Conservation (phyloP, 257 asterid genomes). For the Ligustrum vulgare region DNA sequence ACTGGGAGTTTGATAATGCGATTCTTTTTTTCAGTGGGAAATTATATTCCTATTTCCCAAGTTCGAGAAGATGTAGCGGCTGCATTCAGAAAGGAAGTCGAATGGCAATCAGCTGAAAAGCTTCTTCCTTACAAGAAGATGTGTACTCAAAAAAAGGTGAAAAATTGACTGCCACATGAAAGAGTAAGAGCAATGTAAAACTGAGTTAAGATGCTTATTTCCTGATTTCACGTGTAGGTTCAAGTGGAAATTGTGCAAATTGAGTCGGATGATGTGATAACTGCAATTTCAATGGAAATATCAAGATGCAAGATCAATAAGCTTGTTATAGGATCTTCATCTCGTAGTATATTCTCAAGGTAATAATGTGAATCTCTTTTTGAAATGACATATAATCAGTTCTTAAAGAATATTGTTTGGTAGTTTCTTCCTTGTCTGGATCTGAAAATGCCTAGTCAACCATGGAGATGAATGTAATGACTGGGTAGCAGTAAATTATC, state of each 20-base stretch:
- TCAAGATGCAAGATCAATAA: constrained; percentile 39
- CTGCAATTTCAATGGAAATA: constrained; percentile 51
- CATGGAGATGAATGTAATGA: too few relatives aligned
- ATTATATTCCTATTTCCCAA: constrained; percentile 61
- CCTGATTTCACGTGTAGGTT: constrained; percentile 47
- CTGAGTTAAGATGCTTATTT: not conserved
- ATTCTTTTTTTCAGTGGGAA: constrained; percentile 62
- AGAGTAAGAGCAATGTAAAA: not conserved
- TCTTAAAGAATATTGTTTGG: not conserved
- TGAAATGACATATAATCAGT: not conserved
- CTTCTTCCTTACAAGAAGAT: constrained; percentile 69
- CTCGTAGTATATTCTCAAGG: constrained; percentile 75
- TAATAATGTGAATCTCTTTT: constrained; percentile 19
- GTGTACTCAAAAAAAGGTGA: constrained; percentile 60
- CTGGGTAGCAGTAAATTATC: not conserved
- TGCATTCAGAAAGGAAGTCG: constrained; percentile 68
- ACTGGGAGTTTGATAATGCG: not conserved
- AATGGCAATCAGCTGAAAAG: constrained; percentile 62
- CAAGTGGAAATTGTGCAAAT: constrained; percentile 66
- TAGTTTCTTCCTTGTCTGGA: not conserved
- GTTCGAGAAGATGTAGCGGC: constrained; percentile 76
- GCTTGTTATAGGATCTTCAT: constrained; percentile 78
- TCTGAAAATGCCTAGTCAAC: not conserved
- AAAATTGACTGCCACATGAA: not conserved
- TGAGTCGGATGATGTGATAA: constrained; percentile 71